Conservation (phyloP, 306 rosid species). For the Quercus variabilis region DNA sequence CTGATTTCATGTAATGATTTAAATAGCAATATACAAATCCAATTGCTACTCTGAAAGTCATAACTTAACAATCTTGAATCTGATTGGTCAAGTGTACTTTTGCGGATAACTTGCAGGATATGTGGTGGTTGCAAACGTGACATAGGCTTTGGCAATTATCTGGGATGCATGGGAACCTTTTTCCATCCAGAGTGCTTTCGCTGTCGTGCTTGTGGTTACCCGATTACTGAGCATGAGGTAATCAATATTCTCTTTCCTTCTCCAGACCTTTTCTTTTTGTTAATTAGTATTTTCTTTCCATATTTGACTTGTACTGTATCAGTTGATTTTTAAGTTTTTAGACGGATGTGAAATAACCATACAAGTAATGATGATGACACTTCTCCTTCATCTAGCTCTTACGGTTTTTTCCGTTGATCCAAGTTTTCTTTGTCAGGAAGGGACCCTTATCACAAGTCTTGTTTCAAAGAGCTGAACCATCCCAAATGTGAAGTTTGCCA, state of each 20-base stretch:
- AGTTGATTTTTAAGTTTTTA: conserved; percentile 9
- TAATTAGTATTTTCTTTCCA: conserved; percentile 12
- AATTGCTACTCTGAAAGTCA: background rate
- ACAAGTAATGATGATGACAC: conserved; percentile 7
- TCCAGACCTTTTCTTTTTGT: background rate
- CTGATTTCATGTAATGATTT: background rate
- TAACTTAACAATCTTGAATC: background rate
- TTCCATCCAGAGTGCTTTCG: conserved; percentile 84
- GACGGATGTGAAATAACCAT: background rate
- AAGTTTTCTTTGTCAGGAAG: conserved; percentile 94
- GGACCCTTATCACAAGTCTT: conserved; percentile 90
- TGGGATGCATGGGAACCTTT: conserved; percentile 68
- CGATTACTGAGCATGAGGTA: conserved; percentile 92
- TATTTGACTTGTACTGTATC: background rate
- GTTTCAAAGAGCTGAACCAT: conserved; percentile 83
- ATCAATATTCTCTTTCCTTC: background rate
- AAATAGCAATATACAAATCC: background rate
- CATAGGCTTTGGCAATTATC: conserved; percentile 60
- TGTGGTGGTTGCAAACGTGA: conserved; percentile 76
- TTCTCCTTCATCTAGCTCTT: conserved; percentile 40
- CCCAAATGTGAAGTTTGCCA: conserved; percentile 98
- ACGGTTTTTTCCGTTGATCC: conserved; percentile 53
- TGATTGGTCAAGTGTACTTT: conserved; percentile 9
- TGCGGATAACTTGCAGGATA: conserved; percentile 37
- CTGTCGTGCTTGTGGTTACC: conserved; percentile 66